A percentile compares a stretch with the other conserved stretches of the same genome.
Evolutionary conservation across 2,329 filamentous ascomycete species (phyloP).

Genomic region (Gnomoniopsis smithogilvyi): DNA sequence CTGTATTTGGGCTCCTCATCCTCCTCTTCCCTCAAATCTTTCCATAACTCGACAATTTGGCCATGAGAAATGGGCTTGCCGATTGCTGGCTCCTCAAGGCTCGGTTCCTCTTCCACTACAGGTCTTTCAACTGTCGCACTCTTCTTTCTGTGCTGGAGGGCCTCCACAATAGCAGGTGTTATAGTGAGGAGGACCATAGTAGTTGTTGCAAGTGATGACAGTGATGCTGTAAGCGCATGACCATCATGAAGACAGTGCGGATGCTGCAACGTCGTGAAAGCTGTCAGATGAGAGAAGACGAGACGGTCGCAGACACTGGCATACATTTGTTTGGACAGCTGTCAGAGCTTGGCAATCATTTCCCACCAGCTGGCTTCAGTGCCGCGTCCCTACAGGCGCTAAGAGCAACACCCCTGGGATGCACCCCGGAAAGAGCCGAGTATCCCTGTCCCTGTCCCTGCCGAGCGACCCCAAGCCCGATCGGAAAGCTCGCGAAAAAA

Average conservation of each 20-base stretch:
- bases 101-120: conserved; percentile 37
- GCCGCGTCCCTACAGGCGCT: too few species aligned
- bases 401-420: neutral
- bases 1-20: conserved; percentile 36
- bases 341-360: neutral
- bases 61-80: conserved; percentile 70
- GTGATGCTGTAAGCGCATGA: neutral
- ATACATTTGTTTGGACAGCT: neutral
- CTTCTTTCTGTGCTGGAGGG: conserved; percentile 40
- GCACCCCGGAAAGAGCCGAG: neutral
- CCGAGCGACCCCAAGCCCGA: neutral
- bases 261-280: neutral
- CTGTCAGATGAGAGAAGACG: neutral
- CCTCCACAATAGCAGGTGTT: conserved; percentile 65
- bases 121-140: neutral
- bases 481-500: conserved; percentile 8
- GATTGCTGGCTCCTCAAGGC: conserved; percentile 44
- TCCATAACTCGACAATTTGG: conserved; percentile 64
- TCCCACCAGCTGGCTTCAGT: neutral
- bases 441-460: neutral
- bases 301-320: neutral
- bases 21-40: conserved; percentile 38
- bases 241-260: neutral
- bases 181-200: conserved; percentile 77
- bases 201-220: neutral